phyloP scores from a whole-genome alignment of 106 monocot species.

The Phalaenopsis equestris region DNA sequence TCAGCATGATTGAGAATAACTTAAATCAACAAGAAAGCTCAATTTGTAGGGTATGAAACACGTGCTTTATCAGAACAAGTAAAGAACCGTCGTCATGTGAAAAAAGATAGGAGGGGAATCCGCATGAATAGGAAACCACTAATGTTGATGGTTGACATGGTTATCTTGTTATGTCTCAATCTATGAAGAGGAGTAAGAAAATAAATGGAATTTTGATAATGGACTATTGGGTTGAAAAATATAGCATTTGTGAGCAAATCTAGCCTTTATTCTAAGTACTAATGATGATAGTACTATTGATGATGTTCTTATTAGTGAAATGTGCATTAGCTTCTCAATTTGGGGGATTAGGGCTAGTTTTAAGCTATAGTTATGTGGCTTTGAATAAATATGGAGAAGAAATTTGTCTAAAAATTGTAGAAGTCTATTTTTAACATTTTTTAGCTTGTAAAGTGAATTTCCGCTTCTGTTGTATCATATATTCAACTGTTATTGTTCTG shows the following conservation, averaged over 20 bases:
- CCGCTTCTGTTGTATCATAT: too few species aligned
- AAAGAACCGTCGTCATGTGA: neutral
- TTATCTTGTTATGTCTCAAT: neutral
- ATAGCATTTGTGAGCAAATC: neutral
- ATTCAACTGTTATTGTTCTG: too few species aligned
- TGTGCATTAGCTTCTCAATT: neutral
- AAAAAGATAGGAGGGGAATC: neutral
- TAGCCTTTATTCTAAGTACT: neutral
- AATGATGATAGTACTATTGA: neutral
- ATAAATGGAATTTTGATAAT: neutral
- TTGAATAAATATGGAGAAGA: too few species aligned
- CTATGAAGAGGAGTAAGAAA: neutral
- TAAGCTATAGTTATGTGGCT: too few species aligned
- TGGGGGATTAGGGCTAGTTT: too few species aligned
- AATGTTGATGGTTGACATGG: neutral
- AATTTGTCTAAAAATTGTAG: too few species aligned
- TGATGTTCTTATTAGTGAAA: neutral
- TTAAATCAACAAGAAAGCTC: neutral
- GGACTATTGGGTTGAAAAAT: neutral
- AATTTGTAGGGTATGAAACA: constrained; percentile 3
- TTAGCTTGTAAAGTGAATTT: too few species aligned
- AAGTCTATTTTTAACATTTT: too few species aligned
- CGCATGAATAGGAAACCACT: neutral
- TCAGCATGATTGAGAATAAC: neutral
- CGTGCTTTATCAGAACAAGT: neutral